Percentiles rank a stretch among this genome's conserved stretches.
These are phyloP conservation scores for Hypoxylon sp. DNA, from an alignment of 2,329 filamentous ascomycete species.

Conservation along the genomic window DNA sequence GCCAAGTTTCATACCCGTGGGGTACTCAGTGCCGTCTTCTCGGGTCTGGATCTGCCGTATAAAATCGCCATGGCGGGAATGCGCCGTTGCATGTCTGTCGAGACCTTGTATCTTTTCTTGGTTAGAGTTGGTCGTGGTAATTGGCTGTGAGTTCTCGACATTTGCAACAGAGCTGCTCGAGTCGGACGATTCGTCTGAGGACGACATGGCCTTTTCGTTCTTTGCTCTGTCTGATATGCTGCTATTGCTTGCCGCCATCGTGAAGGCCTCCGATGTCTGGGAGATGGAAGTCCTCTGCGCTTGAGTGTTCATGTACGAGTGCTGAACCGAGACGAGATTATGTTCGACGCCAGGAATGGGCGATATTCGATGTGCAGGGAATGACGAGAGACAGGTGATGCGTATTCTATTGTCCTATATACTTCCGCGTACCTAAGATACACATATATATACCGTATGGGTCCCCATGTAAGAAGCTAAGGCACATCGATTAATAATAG, in stretches of 20 bases:
- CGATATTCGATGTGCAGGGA: neutral
- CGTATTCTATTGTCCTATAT: neutral
- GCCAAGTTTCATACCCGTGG: slow-evolving; percentile 54
- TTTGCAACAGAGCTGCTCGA: slow-evolving; percentile 27
- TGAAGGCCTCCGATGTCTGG: slow-evolving; percentile 41
- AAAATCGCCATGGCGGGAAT: slow-evolving; percentile 47
- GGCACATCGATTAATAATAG: slow-evolving; percentile 6
- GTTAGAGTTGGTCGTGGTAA: neutral
- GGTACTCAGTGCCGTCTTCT: slow-evolving; percentile 59
- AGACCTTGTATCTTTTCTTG: slow-evolving; percentile 42
- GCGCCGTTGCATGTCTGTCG: slow-evolving; percentile 47
- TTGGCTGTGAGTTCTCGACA: slow-evolving; percentile 13
- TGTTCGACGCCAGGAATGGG: neutral
- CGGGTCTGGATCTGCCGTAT: slow-evolving; percentile 52
- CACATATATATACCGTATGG: neutral
- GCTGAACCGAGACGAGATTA: neutral
- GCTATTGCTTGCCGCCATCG: slow-evolving; percentile 44
- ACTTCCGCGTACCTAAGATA: neutral
- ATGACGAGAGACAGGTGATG: neutral
- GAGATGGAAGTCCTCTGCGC: slow-evolving; percentile 12
- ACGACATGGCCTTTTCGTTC: slow-evolving; percentile 37
- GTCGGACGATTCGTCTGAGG: slow-evolving; percentile 27
- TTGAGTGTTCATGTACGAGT: slow-evolving; percentile 8
- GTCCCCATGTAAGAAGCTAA: neutral
- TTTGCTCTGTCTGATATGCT: slow-evolving; percentile 49